Base-by-base conservation (phyloP, 2,329 filamentous ascomycete species). In the Penicillium janthinellum region DNA sequence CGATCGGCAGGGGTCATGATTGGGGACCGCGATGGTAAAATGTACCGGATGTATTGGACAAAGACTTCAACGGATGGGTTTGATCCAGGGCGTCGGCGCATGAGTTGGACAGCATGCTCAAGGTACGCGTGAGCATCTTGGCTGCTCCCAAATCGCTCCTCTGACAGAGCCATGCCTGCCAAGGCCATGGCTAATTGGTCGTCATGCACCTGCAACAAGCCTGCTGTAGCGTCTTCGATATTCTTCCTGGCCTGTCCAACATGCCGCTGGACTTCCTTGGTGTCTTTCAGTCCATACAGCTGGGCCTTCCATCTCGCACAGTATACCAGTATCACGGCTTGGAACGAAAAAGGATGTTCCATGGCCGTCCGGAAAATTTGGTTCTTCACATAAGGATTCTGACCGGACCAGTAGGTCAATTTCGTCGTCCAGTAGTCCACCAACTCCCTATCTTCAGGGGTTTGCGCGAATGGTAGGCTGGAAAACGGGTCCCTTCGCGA, bases 341-440 rank as follows among this genome's bases (percentile, higher is more conserved):
- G 73, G 58, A 79, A 78, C 2, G 73, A 61, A 31, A 76, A 64
- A 8, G 71, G 71, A 60, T 77, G 67, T 22, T 59, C 62, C 66
- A 75, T 73, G 28, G 75, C 71, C 4, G 68, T 66, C 42, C 68
- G 70, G 57, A 77, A 78, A 7, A 75, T 70, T 10, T 67, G 65
- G 11, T 73, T 67, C 58, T 78, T 79, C 25, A 78, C 63, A 38
- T 74, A 66, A 28, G 62, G 56, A 55, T 78, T 78, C 56, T 76
- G 73, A 1, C 77, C 77, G 8, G 77, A 78, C 77, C 77, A 79
- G 57, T 78, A 78, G 0, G 70, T 69, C 50, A 78, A 65, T 47
- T 71, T 74, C 50, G 65, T 71, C 2, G 66, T 71, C 75, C 75
- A 79, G 47, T 68, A 71, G 47, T 77, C 73, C 3, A 68, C 65